Conservation (phyloP, 371 early-diverging fungal genomes). For the Synchytrium microbalum region DNA sequence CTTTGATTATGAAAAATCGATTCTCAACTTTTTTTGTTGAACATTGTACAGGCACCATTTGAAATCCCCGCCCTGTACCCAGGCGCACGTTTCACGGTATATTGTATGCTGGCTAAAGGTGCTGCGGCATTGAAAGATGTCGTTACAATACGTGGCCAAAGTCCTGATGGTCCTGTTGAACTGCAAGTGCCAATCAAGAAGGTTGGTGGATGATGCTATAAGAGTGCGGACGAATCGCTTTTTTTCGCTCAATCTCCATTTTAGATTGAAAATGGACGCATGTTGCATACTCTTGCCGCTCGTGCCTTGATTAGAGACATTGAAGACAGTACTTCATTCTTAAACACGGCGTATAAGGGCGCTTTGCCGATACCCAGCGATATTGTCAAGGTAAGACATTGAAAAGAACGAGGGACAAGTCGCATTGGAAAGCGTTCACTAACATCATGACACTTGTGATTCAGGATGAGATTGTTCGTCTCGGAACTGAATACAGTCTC, state of each 20-base stretch:
- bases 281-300: constrained; percentile 40
- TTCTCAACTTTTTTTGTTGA: too few species aligned
- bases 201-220: too few species aligned
- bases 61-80: constrained; percentile 33
- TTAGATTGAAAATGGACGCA: not conserved
- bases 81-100: constrained; percentile 32
- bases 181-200: constrained; percentile 27
- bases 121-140: constrained; percentile 19
- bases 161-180: constrained; percentile 37
- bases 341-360: constrained; percentile 17
- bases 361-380: too few species aligned
- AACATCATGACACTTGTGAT: too few species aligned
- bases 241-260: too few species aligned
- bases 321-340: constrained; percentile 25
- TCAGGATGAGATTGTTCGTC: constrained; percentile 14
- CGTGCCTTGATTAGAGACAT: constrained; percentile 38
- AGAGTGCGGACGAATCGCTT: too few species aligned
- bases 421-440: not conserved
- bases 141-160: constrained; percentile 25
- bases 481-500: constrained; percentile 20
- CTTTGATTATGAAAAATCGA: too few species aligned
- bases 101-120: constrained; percentile 22
- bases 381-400: too few species aligned
- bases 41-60: constrained; percentile 25
- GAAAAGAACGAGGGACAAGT: constrained; percentile 2